phyloP scores from a whole-genome alignment of 306 rosid genomes.

The Begonia fuchsioides region DNA sequence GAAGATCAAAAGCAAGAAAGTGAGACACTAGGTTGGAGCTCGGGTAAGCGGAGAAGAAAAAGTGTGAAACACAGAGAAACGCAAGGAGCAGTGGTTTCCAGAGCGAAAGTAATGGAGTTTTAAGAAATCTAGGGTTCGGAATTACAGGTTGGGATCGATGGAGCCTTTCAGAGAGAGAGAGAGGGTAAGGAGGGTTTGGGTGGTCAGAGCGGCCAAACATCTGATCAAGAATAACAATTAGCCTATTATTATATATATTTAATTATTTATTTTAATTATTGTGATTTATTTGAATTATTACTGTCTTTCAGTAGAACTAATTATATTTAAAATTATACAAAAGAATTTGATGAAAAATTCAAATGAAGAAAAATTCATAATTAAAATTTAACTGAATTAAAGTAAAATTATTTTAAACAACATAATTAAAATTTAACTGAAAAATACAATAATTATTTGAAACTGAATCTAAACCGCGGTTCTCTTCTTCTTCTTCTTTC shows the following conservation, averaged over 20 bases:
- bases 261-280: too few species aligned
- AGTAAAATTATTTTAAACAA: too few species aligned
- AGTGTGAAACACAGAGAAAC: not conserved
- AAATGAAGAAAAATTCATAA: too few species aligned
- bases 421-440: too few species aligned
- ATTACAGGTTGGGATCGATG: constrained; percentile 3
- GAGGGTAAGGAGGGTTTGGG: constrained; percentile 11
- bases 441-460: too few species aligned
- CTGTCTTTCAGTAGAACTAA: too few species aligned
- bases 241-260: too few species aligned
- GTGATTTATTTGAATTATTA: too few species aligned
- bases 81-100: not conserved
- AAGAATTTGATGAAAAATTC: too few species aligned
- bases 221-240: constrained; percentile 10
- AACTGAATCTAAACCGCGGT: constrained; percentile 1
- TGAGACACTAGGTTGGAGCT: constrained; percentile 2
- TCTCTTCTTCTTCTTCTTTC: constrained; percentile 27
- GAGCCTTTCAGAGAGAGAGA: constrained; percentile 3
- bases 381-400: too few species aligned
- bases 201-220: constrained; percentile 36
- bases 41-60: not conserved
- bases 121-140: constrained; percentile 33
- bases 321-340: too few species aligned
- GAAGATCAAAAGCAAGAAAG: constrained; percentile 6
- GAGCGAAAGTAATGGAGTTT: constrained; percentile 3